Evolutionary conservation across 768 basidiomycete genomes (phyloP), one percentile per base, ranked within the genome.

Genomic region (Psilocybe cubensis): DNA sequence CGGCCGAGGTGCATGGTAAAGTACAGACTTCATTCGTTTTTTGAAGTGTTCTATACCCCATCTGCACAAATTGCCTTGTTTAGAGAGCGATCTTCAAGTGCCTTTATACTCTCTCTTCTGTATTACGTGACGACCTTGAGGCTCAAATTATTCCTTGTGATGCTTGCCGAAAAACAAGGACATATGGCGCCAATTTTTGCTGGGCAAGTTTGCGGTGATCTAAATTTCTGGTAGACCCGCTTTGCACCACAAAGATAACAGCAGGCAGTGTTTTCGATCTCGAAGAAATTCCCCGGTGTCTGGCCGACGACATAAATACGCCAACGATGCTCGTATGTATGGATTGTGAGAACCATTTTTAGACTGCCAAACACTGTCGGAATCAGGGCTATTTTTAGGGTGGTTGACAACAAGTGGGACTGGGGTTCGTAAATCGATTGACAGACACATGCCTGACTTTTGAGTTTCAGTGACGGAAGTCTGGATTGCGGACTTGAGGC

Each of bases 1-100:
- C 46, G 54, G 54, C 38, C 27, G 42, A 44, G 42, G 33, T 42
- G 29, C 43, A 48, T 25, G 54, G 29, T 46, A 23, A 49, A 31
- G 42, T 24, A 29, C 14, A 33, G 23, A 11, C 35, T 7, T 21
- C 46, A 33, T 33, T 54, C 53, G 45, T 54, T 33, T 43, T 33
- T 38, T 38, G 35, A 38, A 17, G 35, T 38, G 35, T 14, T 38
- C 35, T 38, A 38, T 38, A 17, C 35, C 31, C 35, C 35, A 38
- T 38, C 35, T 38, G 35, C 8, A 14, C 35, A 38, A 38, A 29
- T 28, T 29, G 27, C 24, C 9, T 11, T 31, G n/a, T 48, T 48
- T 2, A 24, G 27, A 21, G 29, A n/a, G 23, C 45, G 18, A 27
- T 48, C 25, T 40, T 41, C 14, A 12, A 6, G 31, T 11, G 12